phyloP scores from a whole-genome alignment of 2,329 filamentous ascomycete species.

The Coniochaeta hoffmannii region DNA sequence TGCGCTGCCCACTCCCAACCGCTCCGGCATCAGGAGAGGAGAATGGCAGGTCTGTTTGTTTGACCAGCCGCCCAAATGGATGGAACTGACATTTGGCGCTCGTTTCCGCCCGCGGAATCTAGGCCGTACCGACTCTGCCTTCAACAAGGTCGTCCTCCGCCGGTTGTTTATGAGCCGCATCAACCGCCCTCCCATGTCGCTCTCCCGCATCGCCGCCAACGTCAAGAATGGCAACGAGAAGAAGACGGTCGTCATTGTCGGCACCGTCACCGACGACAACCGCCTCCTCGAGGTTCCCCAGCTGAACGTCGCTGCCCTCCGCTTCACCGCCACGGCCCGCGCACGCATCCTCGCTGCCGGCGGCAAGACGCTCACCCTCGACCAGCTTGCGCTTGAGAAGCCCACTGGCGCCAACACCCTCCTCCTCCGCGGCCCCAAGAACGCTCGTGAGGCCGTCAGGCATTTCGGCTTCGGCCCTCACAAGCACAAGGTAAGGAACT shows the following conservation, averaged over 20 bases:
- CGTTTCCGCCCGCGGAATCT: conserved; percentile 4
- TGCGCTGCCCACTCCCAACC: no score
- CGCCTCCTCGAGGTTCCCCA: conserved; percentile 86
- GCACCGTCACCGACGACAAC: conserved; percentile 97
- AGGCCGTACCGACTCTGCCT: conserved; percentile 93
- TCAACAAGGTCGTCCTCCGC: conserved; percentile 98
- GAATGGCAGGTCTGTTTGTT: no score
- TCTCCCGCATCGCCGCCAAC: conserved; percentile 80
- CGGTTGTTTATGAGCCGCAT: conserved; percentile 98
- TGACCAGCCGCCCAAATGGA: no score
- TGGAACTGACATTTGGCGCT: no score
- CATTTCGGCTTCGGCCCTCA: conserved; percentile 99
- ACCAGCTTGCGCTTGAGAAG: conserved; percentile 91
- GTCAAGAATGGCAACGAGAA: conserved; percentile 56
- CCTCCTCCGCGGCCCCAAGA: conserved; percentile 96
- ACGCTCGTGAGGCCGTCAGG: conserved; percentile 94
- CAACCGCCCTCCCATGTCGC: conserved; percentile 91
- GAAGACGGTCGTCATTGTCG: conserved; percentile 90
- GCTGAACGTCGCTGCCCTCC: conserved; percentile 85
- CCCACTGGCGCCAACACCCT: conserved; percentile 97
- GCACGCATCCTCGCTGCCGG: conserved; percentile 90
- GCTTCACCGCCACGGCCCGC: conserved; percentile 93
- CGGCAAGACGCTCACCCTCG: conserved; percentile 90
- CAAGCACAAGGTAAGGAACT: conserved; percentile 84
- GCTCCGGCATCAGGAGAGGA: no score